These are phyloP conservation scores for Kwoniella shivajii DNA, from an alignment of 1,284 basidiomycete genomes.

Conservation along the genomic window DNA sequence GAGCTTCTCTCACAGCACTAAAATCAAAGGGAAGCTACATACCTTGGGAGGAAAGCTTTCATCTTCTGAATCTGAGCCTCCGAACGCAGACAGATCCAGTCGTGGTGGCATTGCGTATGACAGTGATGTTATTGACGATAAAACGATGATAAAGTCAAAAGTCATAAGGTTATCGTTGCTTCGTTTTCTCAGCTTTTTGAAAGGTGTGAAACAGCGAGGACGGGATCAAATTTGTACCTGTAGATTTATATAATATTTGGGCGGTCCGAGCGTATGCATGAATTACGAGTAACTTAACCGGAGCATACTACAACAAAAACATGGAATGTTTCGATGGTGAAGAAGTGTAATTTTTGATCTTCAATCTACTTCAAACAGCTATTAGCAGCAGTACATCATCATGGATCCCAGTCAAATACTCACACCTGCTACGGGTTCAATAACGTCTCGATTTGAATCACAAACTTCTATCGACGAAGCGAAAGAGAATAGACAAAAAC, in stretches of 20 bases:
- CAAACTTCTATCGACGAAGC: slow-evolving; percentile 78
- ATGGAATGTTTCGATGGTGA: too few species aligned
- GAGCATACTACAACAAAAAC: too few species aligned
- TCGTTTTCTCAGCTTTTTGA: too few species aligned
- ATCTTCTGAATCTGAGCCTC: slow-evolving; percentile 49
- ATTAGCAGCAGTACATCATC: not conserved
- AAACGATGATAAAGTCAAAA: not conserved
- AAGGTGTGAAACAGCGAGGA: not conserved
- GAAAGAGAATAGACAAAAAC: slow-evolving; percentile 72
- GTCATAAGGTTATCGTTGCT: too few species aligned
- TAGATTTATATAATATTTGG: too few species aligned
- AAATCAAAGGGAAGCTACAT: not conserved
- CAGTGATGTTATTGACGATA: not conserved
- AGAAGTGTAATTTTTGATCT: too few species aligned
- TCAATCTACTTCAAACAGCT: not conserved
- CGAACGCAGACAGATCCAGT: slow-evolving; percentile 51
- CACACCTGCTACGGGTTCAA: slow-evolving; percentile 29
- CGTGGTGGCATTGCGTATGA: slow-evolving; percentile 20
- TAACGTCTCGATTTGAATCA: slow-evolving; percentile 60
- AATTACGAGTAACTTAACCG: too few species aligned
- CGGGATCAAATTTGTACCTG: not conserved
- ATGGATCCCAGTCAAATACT: slow-evolving; percentile 29
- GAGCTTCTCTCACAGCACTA: not conserved
- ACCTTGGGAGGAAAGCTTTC: slow-evolving; percentile 44
- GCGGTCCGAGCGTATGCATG: too few species aligned